Percentiles rank a stretch among this genome's conserved stretches.
Conservation (phyloP, 2,329 filamentous ascomycete genomes). For the Colletotrichum sp. region DNA sequence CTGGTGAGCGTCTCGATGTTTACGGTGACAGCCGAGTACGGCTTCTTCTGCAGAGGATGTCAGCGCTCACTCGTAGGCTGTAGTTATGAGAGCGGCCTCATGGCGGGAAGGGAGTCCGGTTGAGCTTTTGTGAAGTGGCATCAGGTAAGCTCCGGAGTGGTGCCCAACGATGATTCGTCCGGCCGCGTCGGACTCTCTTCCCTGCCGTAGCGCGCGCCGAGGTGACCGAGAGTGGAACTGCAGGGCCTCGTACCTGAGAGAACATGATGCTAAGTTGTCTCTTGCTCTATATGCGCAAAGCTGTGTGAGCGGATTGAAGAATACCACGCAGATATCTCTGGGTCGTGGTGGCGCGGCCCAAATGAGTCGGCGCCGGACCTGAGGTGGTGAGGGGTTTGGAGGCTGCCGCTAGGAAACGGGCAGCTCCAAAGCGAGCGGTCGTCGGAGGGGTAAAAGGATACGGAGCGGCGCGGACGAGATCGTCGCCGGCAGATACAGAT, state of each 20-base stretch:
- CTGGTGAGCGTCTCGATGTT: conserved; percentile 89
- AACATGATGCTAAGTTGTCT: not conserved
- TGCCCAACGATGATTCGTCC: not conserved
- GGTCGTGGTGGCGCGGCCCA: not conserved
- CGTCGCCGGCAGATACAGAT: not conserved
- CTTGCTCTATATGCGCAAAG: not conserved
- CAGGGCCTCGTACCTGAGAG: conserved; percentile 1
- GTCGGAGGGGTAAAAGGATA: not conserved
- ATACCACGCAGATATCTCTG: too few relatives aligned
- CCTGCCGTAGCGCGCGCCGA: not conserved
- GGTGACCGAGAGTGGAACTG: not conserved
- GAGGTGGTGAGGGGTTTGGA: conserved; percentile 11
- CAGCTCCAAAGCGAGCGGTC: not conserved
- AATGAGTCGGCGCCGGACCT: not conserved
- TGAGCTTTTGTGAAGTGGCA: not conserved
- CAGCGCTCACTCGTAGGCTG: not conserved
- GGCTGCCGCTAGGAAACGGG: not conserved
- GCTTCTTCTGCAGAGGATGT: conserved; percentile 56
- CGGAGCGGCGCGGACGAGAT: not conserved
- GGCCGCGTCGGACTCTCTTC: not conserved
- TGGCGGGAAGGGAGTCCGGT: not conserved
- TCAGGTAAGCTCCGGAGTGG: not conserved
- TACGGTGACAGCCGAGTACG: conserved; percentile 92
- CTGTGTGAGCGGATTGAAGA: not conserved
- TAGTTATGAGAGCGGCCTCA: not conserved